Evolutionary conservation across 2,329 filamentous ascomycete genomes (phyloP), one percentile per base, ranked within the genome.

Genomic region (Bisporella sp.): DNA sequence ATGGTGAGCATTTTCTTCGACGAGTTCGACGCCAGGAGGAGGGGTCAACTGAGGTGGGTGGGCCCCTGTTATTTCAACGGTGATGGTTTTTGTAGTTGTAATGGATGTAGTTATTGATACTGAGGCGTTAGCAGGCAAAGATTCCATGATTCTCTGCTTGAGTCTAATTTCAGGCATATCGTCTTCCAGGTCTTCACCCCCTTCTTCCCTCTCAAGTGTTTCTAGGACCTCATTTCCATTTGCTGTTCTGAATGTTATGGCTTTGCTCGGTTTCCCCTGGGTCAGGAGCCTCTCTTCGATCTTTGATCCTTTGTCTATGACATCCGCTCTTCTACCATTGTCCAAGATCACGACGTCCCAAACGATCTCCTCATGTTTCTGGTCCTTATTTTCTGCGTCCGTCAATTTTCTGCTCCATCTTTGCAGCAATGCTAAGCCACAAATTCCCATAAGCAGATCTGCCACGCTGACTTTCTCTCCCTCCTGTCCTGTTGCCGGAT

Each of bases 301-400:
- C 21, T 21, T 21, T 2, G 35, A 37, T 8, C 2, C 35, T 45
- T 49, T 58, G 30, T 71, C 69, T 47, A 71, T 68, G 4, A 82
- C 68, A 54, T 83, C 80, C 31, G 84, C 75, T 35, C 77, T 73
- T 43, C 75, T 71, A 6, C 78, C 78, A 58, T 81, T 73, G 52
- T 78, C 74, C 12, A 84, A 68, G 0, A 85, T 77, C 6, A 85
- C 79, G 3, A 85, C 76, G 59, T 86, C 82, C 82, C 82, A 85
- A 6, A 86, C 70, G 2, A 79, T 67, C 54, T 84, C 78, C 50
- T 83, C 78, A 13, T 71, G 70, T 8, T 69, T 69, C 6, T 73
- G 67, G 1, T 71, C 68, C 29, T 69, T 68, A 5, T 64, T 66
- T 56, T 82, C 77, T 45, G 76, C 72, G 21, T 77, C 73, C 5